Evolutionary conservation across 768 basidiomycete species (phyloP).

Genomic region (Suillus plorans): DNA sequence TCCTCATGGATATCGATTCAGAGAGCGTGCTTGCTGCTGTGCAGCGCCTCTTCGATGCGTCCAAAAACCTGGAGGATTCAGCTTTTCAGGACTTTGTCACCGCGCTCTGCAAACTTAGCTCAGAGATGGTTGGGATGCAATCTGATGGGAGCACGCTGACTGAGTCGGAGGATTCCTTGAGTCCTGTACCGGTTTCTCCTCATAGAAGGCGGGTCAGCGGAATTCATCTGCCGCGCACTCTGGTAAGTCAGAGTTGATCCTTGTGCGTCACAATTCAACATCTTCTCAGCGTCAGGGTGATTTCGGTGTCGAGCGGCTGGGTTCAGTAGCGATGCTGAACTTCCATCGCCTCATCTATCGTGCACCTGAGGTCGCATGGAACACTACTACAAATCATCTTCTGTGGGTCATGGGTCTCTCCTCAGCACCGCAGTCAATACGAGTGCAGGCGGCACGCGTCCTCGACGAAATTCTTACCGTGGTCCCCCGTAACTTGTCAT

Average conservation of each 20-base stretch:
- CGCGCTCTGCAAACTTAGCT: slow-evolving; percentile 82
- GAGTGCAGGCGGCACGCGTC: slow-evolving; percentile 85
- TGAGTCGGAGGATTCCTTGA: slow-evolving; percentile 31
- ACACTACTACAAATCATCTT: slow-evolving; percentile 76
- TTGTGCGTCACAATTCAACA: slow-evolving; percentile 6
- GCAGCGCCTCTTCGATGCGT: slow-evolving; percentile 83
- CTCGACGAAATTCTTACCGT: slow-evolving; percentile 81
- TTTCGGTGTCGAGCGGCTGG: slow-evolving; percentile 88
- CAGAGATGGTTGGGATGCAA: slow-evolving; percentile 93
- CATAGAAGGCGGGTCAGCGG: slow-evolving; percentile 82
- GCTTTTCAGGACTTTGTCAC: slow-evolving; percentile 78
- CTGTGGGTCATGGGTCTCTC: slow-evolving; percentile 71
- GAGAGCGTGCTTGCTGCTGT: slow-evolving; percentile 75
- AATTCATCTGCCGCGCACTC: slow-evolving; percentile 76
- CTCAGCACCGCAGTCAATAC: slow-evolving; percentile 71
- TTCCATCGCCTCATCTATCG: slow-evolving; percentile 84
- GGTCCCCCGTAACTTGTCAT: slow-evolving; percentile 70
- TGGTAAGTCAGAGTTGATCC: slow-evolving; percentile 45
- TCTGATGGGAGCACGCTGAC: slow-evolving; percentile 33
- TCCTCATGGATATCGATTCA: slow-evolving; percentile 71
- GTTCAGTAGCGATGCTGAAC: slow-evolving; percentile 77
- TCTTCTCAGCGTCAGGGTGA: slow-evolving; percentile 76
- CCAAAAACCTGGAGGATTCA: slow-evolving; percentile 77
- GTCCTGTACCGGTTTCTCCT: slow-evolving; percentile 39
- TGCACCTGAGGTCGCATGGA: slow-evolving; percentile 84